Evolutionary conservation across 495 filamentous ascomycete genomes (phyloP).

Genomic region (Glonium stellatum): DNA sequence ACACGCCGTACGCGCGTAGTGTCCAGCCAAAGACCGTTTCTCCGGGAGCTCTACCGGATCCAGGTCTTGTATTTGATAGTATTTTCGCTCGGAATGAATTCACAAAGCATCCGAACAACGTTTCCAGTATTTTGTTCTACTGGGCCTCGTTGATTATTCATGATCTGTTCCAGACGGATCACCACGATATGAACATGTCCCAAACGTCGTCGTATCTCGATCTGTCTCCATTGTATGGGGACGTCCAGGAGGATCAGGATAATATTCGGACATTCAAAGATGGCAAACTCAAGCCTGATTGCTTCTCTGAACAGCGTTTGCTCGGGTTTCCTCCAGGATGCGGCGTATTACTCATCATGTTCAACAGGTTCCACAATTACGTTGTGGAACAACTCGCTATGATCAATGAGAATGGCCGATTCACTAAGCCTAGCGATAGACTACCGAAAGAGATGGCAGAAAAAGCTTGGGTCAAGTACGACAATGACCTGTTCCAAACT

Average conservation of each 20-base stretch:
- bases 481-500: constrained; percentile 55
- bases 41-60: constrained; percentile 47
- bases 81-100: constrained; percentile 48
- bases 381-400: constrained; percentile 59
- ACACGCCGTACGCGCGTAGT: constrained; percentile 50
- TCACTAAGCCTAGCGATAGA: constrained; percentile 50
- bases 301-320: constrained; percentile 50
- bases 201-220: constrained; percentile 56
- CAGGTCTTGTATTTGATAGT: constrained; percentile 49
- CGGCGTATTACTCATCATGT: constrained; percentile 54
- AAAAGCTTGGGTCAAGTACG: constrained; percentile 64
- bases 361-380: constrained; percentile 76
- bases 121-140: constrained; percentile 54
- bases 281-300: constrained; percentile 53
- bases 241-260: constrained; percentile 51
- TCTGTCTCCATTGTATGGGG: constrained; percentile 53
- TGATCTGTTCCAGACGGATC: constrained; percentile 55
- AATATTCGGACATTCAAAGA: constrained; percentile 50
- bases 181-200: constrained; percentile 46
- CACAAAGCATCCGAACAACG: constrained; percentile 50
- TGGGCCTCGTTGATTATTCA: constrained; percentile 54
- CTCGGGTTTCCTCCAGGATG: constrained; percentile 52
- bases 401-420: constrained; percentile 68
- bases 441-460: constrained; percentile 45
- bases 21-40: constrained; percentile 47